Percentiles rank a stretch among this genome's conserved stretches.
Evolutionary conservation across 495 filamentous ascomycete species (phyloP).

Genomic region (Aspergillus heteromorphus): DNA sequence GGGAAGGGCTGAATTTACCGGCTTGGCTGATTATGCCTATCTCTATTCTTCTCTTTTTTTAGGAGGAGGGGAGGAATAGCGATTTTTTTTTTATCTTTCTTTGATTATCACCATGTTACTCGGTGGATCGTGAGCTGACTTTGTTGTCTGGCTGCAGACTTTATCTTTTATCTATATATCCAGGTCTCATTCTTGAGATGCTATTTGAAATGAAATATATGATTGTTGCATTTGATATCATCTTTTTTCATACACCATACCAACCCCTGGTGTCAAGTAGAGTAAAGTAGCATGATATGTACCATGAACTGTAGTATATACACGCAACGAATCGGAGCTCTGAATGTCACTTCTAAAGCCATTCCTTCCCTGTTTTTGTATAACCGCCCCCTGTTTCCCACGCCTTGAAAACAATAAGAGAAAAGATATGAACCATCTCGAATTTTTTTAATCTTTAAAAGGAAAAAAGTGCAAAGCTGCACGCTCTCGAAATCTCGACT

Average conservation of each 20-base stretch:
- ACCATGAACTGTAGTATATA: background rate
- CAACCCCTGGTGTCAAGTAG: too few species aligned
- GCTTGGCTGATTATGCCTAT: slow-evolving; percentile 55
- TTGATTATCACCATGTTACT: background rate
- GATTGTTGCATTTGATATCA: background rate
- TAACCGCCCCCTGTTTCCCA: background rate
- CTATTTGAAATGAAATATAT: background rate
- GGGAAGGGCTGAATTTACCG: slow-evolving; percentile 58
- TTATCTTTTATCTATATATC: background rate
- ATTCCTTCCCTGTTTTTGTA: background rate
- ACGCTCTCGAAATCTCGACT: too few species aligned
- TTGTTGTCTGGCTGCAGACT: background rate
- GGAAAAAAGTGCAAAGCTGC: too few species aligned
- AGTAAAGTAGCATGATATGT: background rate
- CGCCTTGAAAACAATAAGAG: too few species aligned
- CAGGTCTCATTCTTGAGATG: too few species aligned
- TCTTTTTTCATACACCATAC: too few species aligned
- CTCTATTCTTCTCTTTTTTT: slow-evolving; percentile 11
- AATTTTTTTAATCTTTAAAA: too few species aligned
- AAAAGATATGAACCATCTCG: too few species aligned
- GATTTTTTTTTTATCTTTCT: background rate
- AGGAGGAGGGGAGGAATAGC: background rate
- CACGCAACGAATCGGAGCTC: background rate
- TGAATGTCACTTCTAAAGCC: background rate
- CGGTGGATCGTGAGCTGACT: background rate